phyloP scores from a whole-genome alignment of 148 eudicot species.

The Selenicereus undatus region DNA sequence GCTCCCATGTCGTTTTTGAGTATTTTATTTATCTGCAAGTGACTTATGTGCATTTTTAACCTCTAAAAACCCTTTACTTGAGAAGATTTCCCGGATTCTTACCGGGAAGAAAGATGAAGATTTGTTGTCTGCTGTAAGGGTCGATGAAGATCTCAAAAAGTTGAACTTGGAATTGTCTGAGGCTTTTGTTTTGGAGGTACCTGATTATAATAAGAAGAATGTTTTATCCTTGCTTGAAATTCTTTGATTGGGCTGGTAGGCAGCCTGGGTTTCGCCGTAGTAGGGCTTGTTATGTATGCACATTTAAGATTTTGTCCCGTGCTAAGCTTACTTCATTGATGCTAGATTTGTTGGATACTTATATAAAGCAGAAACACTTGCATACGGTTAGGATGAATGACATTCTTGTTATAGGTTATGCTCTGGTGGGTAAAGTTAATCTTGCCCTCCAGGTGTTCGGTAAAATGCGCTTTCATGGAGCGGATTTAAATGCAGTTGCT shows the following conservation, averaged over 20 bases:
- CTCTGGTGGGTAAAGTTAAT: constrained; percentile 69
- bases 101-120: constrained; percentile 14
- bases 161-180: constrained; percentile 41
- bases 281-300: constrained; percentile 42
- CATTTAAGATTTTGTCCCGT: constrained; percentile 56
- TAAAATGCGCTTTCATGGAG: constrained; percentile 67
- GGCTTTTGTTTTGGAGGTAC: constrained; percentile 42
- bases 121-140: not conserved
- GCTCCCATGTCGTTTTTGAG: too few relatives aligned
- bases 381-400: constrained; percentile 36
- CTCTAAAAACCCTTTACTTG: constrained; percentile 32
- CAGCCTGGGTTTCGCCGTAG: constrained; percentile 62
- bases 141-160: constrained; percentile 33
- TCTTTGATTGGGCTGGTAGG: constrained; percentile 88
- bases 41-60: too few relatives aligned
- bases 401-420: constrained; percentile 78
- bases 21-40: too few relatives aligned
- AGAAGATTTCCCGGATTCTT: constrained; percentile 40
- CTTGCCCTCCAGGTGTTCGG: constrained; percentile 71
- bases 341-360: constrained; percentile 47
- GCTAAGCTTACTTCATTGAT: constrained; percentile 47
- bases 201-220: constrained; percentile 37
- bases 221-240: constrained; percentile 61
- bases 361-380: constrained; percentile 16
- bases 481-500: constrained; percentile 47